A percentile compares a stretch with the other conserved stretches of the same genome.
Evolutionary conservation across 2,329 filamentous ascomycete genomes (phyloP).

Genomic region (Aspergillus novofumigatus): DNA sequence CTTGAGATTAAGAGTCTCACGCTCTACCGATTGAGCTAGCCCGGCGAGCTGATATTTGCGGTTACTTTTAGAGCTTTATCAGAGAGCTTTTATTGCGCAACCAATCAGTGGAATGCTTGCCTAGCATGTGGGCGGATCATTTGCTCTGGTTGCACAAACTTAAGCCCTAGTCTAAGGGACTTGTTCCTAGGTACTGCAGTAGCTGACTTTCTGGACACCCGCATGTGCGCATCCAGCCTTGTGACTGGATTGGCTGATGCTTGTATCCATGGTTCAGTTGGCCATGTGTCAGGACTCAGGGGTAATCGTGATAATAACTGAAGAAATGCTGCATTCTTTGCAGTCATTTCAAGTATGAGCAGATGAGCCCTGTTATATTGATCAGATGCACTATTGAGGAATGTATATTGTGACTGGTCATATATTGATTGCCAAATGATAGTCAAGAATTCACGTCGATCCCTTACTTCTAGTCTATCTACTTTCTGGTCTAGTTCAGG

Average conservation of each 20-base stretch:
- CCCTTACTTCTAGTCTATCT: not conserved
- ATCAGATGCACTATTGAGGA: too few species aligned
- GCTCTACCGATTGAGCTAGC: constrained; percentile 51
- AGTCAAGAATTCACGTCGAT: not conserved
- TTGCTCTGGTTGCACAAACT: not conserved
- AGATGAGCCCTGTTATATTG: too few species aligned
- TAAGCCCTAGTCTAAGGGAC: too few species aligned
- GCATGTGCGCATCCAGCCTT: too few species aligned
- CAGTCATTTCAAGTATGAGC: too few species aligned
- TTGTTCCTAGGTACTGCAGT: too few species aligned
- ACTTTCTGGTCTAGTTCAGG: too few species aligned
- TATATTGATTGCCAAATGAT: not conserved
- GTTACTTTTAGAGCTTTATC: not conserved
- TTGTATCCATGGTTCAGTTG: too few species aligned
- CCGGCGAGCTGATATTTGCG: constrained; percentile 25
- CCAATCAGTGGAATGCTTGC: not conserved
- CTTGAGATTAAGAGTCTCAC: constrained; percentile 49
- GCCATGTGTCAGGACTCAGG: too few species aligned
- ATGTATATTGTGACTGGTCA: not conserved
- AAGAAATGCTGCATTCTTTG: not conserved
- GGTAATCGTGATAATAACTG: too few species aligned
- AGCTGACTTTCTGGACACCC: too few species aligned
- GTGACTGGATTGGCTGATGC: too few species aligned
- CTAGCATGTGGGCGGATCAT: constrained; percentile 11
- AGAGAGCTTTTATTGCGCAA: accelerated